Evolutionary conservation across 208 protist species (phyloP).

Genomic region (Crithidia acanthocephali): DNA sequence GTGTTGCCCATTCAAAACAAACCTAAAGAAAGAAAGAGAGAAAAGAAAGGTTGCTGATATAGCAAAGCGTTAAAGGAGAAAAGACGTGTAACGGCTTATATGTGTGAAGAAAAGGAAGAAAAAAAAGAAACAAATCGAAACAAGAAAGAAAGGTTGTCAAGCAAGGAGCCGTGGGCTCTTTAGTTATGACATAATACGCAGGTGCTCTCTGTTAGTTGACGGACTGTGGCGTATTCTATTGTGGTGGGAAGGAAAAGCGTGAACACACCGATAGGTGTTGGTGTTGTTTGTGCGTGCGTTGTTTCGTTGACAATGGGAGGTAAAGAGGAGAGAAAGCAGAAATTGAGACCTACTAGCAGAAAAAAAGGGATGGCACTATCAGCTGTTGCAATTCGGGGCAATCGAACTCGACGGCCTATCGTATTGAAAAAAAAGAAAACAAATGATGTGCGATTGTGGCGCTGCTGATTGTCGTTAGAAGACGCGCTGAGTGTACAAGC

Average conservation of each 20-base stretch:
- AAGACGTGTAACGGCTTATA: background rate
- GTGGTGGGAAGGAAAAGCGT: background rate
- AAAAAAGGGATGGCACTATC: too few species aligned
- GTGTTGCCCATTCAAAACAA: slow-evolving; percentile 7
- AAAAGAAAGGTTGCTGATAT: background rate
- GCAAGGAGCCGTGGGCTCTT: slow-evolving; percentile 1
- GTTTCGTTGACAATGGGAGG: background rate
- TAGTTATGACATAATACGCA: slow-evolving; percentile 1
- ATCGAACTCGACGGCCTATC: too few species aligned
- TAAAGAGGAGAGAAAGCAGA: too few species aligned
- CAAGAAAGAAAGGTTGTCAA: background rate
- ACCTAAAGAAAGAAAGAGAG: background rate
- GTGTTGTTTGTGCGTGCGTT: background rate
- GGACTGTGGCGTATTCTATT: slow-evolving; percentile 1
- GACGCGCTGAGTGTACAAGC: too few species aligned
- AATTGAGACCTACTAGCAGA: too few species aligned
- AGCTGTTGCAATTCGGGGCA: too few species aligned
- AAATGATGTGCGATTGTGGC: too few species aligned
- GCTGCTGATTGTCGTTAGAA: too few species aligned
- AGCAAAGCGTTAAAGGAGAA: background rate
- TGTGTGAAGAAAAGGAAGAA: background rate
- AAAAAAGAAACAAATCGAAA: background rate
- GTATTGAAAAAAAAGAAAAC: too few species aligned
- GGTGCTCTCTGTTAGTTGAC: background rate
- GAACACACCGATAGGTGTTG: too few species aligned